Base-by-base conservation (phyloP, 805 yeast genomes). In the Yarrowia alimentaria region DNA sequence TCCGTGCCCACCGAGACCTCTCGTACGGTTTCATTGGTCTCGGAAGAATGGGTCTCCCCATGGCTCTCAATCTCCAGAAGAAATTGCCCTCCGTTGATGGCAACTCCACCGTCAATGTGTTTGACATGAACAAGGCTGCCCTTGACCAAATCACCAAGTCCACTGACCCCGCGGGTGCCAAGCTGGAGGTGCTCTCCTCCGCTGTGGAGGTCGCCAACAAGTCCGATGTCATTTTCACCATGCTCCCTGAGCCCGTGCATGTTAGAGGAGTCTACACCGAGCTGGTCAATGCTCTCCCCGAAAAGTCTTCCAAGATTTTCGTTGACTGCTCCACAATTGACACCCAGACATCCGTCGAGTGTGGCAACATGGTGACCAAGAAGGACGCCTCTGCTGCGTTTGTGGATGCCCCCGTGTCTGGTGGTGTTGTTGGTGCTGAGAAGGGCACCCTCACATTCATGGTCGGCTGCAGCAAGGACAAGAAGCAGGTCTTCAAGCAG, bases 1-100 rank as follows among this genome's bases (percentile, higher is more conserved):
- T 34, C 18, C 25, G 32, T 17, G 12, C 20, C 20, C 7, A 42
- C 5, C 51, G 51, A 9, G 21, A 50, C 26, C 52, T 49, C 17
- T 53, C 57, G 30, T 76, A 72, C 57, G 81, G 80, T 21, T 76
- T 76, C 64, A 71, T 76, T 32, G 81, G 81, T n/a, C 65, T 77
- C 22, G 81, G 81, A 22, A 75, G 73, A 52, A 76, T 76, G 81
- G 78, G 81, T 48, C 74, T 70, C 48, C 74, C 73, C 56, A 76
- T 76, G 81, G 80, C 80, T 14, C 62, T 68, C 52, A 78, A 76
- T 56, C 64, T 77, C 22, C 68, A 71, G 58, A 30, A 47, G 22
- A 64, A 66, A 51, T 65, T 70, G 51, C 61, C 69, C 0, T 50
- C 55, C 11, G 79, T 76, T 51, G 60, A 62, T 25, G 63, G 75